Base-by-base conservation (phyloP, 495 filamentous ascomycete genomes). In the Venustampulla echinocandica region DNA sequence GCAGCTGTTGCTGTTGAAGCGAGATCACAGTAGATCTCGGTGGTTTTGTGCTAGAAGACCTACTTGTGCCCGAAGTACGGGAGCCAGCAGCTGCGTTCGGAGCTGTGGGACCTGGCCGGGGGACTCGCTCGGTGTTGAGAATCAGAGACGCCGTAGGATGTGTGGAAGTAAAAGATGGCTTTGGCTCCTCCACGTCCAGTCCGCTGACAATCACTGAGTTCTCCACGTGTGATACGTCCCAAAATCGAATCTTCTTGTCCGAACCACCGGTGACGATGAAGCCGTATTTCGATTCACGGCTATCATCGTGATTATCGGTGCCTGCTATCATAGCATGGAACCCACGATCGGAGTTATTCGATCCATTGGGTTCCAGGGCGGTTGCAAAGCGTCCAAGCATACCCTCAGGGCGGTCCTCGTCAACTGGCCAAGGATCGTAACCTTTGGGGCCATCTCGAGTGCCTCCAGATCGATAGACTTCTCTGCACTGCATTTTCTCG, bases 221-320 rank as follows among this genome's bases (percentile, higher is more conserved):
- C 54, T 93, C 87, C 4, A 86, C 69, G 10, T 76, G 78, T 5
- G 74, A 66, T 9, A 87, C 67, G 58, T 97, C 92, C 92, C 92
- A 98, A 64, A 89, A 95, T 5, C 92, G 77, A 17, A 98, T 76
- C 60, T 89, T 93, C 61, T 82, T 86, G 59, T 97, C 92, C 22
- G 82, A 81, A 3, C 93, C 90, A 2, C 79, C 90, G 0, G 88
- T 89, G 15, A 99, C 65, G 19, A 94, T 79, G 63, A 88, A 97
- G 10, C 72, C 69, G 43, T 73, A 69, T 34, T 75, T 67, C 21
- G 75, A 62, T 18, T 85, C 81, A 13, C 74, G 63, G 47, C 74
- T 70, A 11, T 81, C 77, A 35, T 81, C 77, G 35, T 67, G 59
- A 0, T 62, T 61, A 42, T 78, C 76, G 3, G 68, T 66, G 6